Conservation (phyloP, 2,329 filamentous ascomycete genomes). For the Drechslerella coelobrocha region DNA sequence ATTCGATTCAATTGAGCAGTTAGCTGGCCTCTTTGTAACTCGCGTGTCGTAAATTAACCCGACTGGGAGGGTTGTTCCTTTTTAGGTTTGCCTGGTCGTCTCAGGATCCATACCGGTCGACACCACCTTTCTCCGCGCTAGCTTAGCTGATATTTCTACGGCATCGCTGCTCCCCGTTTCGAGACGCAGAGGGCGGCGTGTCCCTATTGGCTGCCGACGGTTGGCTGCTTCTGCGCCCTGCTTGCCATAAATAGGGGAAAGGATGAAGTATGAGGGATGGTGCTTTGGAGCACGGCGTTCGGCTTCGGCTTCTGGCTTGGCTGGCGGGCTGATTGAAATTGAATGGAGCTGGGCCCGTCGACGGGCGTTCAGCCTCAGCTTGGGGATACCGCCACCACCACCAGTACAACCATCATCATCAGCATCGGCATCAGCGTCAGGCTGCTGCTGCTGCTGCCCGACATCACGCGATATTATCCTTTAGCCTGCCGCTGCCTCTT, state of each 20-base stretch:
- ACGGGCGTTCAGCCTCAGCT: constrained; percentile 2
- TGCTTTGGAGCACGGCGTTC: no score
- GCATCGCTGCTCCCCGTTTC: constrained; percentile 40
- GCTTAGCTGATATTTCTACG: constrained; percentile 16
- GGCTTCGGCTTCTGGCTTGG: neutral
- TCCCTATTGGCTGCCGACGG: constrained; percentile 25
- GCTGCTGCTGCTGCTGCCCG: no score
- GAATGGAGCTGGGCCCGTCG: neutral
- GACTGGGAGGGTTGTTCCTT: constrained; percentile 37
- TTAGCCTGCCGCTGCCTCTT: neutral
- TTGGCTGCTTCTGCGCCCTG: constrained; percentile 7
- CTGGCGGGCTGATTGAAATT: neutral
- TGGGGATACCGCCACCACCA: neutral
- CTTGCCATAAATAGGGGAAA: constrained; percentile 32
- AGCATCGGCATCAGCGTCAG: no score
- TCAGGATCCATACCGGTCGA: constrained; percentile 28
- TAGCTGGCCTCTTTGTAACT: constrained; percentile 9
- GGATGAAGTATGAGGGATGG: constrained; percentile 19
- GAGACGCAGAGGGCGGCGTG: constrained; percentile 32
- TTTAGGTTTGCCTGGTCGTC: constrained; percentile 30
- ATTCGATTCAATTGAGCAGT: neutral
- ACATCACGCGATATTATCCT: no score
- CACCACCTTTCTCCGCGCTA: constrained; percentile 10
- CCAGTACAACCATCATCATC: no score
- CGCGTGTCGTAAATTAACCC: constrained; percentile 25